Conservation (phyloP, 2,329 filamentous ascomycete species). For the Geoglossum cookeanum region DNA sequence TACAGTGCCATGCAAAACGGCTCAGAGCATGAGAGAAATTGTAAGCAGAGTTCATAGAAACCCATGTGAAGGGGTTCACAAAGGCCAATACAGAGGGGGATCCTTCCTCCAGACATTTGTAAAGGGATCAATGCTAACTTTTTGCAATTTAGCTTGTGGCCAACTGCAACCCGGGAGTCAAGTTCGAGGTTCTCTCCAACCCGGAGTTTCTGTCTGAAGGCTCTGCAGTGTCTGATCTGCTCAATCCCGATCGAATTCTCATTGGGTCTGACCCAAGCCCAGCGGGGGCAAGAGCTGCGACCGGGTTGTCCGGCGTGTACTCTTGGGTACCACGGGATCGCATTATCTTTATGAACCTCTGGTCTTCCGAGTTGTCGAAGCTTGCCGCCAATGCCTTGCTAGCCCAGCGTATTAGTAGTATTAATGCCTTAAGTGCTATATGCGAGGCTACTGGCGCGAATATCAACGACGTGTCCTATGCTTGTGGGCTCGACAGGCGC, state of each 20-base stretch:
- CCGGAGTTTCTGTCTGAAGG: slow-evolving; percentile 68
- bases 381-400: slow-evolving; percentile 65
- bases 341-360: slow-evolving; percentile 55
- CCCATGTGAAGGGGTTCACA: background rate
- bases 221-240: slow-evolving; percentile 51
- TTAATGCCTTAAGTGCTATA: slow-evolving; percentile 64
- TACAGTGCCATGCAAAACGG: slow-evolving; percentile 59
- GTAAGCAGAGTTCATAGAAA: slow-evolving; percentile 23
- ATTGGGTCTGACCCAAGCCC: slow-evolving; percentile 49
- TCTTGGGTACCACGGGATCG: slow-evolving; percentile 48
- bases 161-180: slow-evolving; percentile 37
- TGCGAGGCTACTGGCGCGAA: slow-evolving; percentile 61
- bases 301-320: slow-evolving; percentile 46
- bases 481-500: slow-evolving; percentile 49
- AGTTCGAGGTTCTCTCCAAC: slow-evolving; percentile 63
- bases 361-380: slow-evolving; percentile 63
- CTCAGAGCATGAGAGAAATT: slow-evolving; percentile 47
- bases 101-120: background rate
- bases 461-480: slow-evolving; percentile 49
- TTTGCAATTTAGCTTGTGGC: slow-evolving; percentile 9
- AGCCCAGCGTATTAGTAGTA: slow-evolving; percentile 61
- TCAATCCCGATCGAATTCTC: slow-evolving; percentile 52
- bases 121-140: background rate
- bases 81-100: background rate
- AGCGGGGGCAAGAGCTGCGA: slow-evolving; percentile 41